Evolutionary conservation across 164 flowering plant genomes (phyloP).

Genomic region (Magnolia officinalis): DNA sequence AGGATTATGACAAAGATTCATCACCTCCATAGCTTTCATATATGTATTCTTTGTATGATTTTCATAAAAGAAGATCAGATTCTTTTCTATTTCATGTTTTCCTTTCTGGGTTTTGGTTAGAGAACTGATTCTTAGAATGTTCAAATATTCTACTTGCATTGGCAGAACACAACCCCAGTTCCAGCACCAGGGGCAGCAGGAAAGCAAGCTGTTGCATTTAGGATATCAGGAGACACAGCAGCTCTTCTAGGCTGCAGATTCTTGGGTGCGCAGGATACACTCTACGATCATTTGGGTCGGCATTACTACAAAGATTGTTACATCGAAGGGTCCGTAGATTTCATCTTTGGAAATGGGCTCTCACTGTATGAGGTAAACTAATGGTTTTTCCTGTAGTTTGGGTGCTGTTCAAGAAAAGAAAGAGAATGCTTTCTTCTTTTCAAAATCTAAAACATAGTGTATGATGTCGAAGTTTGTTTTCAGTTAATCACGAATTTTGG

Average conservation of each 20-base stretch:
- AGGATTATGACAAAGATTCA: too few species aligned
- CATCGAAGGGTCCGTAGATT: constrained; percentile 96
- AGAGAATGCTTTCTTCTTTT: not conserved
- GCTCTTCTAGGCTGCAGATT: constrained; percentile 80
- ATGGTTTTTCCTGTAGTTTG: not conserved
- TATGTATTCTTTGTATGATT: not conserved
- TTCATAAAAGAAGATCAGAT: too few species aligned
- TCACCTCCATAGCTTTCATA: not conserved
- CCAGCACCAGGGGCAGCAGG: constrained; percentile 83
- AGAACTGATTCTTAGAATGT: constrained; percentile 3
- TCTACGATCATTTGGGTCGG: constrained; percentile 90
- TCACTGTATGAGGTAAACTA: constrained; percentile 77
- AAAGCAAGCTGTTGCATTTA: constrained; percentile 90
- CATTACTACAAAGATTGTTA: constrained; percentile 98
- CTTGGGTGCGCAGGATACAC: constrained; percentile 93
- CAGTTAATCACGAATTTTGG: too few species aligned
- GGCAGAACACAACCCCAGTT: constrained; percentile 88
- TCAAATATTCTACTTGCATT: not conserved
- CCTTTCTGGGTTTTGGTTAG: not conserved
- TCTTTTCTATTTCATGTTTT: not conserved
- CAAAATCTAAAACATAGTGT: too few species aligned
- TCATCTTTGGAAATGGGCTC: constrained; percentile 92
- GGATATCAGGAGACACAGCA: constrained; percentile 94
- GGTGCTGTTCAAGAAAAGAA: not conserved
- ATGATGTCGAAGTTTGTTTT: too few species aligned